Base-by-base conservation (phyloP, 352 stramenopile genomes). In the Plasmopara muralis region DNA sequence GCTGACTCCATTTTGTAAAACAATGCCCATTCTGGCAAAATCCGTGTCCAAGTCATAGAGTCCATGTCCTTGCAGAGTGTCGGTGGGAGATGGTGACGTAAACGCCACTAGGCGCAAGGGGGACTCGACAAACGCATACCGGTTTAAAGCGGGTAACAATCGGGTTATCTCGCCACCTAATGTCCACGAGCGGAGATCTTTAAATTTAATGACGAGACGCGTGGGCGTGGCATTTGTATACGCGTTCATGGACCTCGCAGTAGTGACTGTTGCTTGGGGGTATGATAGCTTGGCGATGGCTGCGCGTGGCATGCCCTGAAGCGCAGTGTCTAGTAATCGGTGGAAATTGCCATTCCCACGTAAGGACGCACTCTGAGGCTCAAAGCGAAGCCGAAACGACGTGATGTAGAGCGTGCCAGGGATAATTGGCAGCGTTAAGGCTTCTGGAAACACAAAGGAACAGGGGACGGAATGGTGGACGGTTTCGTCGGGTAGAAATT, bases 131-230 rank as follows among this genome's bases (percentile, higher is more conserved):
- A 85, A 90, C 6, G 78, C 78, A 51, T 83, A 68, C 10, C 81
- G 74, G 34, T 87, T 88, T 43, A 93, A 67, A 31, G 65, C 77
- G 33, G 70, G 66, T 68, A 93, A 76, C 46, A 93, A 64, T 49
- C 72, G 54, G 0, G 50, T 59, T 10, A 89, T 64, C 38, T 92
- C 76, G 16, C 83, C 83, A n/a, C 55, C 51, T 4, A 93, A 54
- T 20, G 64, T 80, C 83, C 83, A 93, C 10, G 71, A 68, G 0
- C 77, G 68, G 29, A 89, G 59, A 50, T 90, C 79, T 44, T 89
- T 89, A 48, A 91, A 92, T 60, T 89, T 85, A 50, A 93, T 39
- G 34, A 90, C 72, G 8, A 93, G 58, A 47, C 79, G 65, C 9
- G 74, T 74, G 5, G 77, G 81, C 14, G 68, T 41, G 5, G 37